Evolutionary conservation across 345 rosid genomes (phyloP), one percentile per base, ranked within the genome.

Genomic region (Geranium brycei): DNA sequence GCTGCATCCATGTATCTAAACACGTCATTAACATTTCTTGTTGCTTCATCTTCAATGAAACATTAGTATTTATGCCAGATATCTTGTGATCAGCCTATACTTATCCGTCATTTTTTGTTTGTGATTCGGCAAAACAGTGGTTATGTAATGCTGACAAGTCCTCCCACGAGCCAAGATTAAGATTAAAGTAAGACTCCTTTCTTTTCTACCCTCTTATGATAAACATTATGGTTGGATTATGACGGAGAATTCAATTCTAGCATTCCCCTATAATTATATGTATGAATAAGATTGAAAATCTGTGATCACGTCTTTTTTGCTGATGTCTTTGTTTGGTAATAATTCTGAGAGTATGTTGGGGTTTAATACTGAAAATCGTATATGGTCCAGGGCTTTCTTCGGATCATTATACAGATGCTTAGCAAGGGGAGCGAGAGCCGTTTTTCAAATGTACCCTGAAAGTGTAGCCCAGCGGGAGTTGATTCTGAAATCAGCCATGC

Each of bases 81-180:
- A 47, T 47, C 3, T 47, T 47, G 13, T 8, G 7, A 47, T 1
- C 41, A 35, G 41, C 53, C 3, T 8, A 47, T 11, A 3, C 53
- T 47, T 11, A 47, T 47, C 53, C 53, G 11, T 47, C 53, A 8
- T 47, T 47, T 47, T 47, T 47, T 47, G 13, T 13, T 47, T 13
- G 14, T 38, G 53, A 47, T 47, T 47, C 10, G 13, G 5, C 53
- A 47, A 47, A 47, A 47, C 82, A 90, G 96, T 93, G 99, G 97
- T 71, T 90, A 70, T 93, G 99, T 85, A 93, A 93, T 80, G 95
- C 95, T 4, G 95, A 93, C 71, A 93, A 90, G 84, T 88, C 99
- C 66, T 88, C 87, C 4, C 99, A 90, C 69, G 91, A 93, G 73
- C 99, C 97, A 60, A 83, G 76, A 62, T 72, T 85, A 69, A 80